Evolutionary conservation across 2,329 filamentous ascomycete species (phyloP).

Genomic region (Colletotrichum viniferum): DNA sequence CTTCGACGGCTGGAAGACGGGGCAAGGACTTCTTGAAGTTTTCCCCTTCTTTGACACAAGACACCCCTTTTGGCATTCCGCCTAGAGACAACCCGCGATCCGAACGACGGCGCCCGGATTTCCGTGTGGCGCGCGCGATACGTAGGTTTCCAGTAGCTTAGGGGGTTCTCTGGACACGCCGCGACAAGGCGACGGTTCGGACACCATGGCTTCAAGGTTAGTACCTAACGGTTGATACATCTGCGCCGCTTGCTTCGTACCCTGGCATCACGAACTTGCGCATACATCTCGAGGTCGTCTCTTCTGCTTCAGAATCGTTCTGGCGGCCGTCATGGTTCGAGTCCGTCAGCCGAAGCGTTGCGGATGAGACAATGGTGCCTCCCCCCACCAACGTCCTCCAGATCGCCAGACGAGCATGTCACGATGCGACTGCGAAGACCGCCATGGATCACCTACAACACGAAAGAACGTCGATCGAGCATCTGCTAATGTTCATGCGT

Average conservation of each 20-base stretch:
- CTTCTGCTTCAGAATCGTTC: background rate
- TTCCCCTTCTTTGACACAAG: background rate
- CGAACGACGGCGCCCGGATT: background rate
- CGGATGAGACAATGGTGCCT: background rate
- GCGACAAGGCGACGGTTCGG: background rate
- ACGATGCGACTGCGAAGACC: background rate
- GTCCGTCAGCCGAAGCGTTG: background rate
- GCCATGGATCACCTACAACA: background rate
- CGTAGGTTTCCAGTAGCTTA: background rate
- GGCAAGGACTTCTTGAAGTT: background rate
- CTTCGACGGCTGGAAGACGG: background rate
- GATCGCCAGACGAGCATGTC: background rate
- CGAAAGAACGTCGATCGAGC: background rate
- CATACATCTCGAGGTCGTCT: background rate
- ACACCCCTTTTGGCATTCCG: background rate
- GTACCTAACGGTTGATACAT: conserved; percentile 19
- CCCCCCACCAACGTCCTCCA: background rate
- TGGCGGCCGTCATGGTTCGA: background rate
- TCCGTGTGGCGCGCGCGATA: background rate
- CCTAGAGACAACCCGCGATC: background rate
- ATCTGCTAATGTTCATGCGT: background rate
- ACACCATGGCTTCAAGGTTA: conserved; percentile 21
- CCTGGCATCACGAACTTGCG: background rate
- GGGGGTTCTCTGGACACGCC: background rate
- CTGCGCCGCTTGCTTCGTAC: conserved; percentile 2